Evolutionary conservation across 148 eudicot genomes (phyloP).

Genomic region (Polygonum maritimum): DNA sequence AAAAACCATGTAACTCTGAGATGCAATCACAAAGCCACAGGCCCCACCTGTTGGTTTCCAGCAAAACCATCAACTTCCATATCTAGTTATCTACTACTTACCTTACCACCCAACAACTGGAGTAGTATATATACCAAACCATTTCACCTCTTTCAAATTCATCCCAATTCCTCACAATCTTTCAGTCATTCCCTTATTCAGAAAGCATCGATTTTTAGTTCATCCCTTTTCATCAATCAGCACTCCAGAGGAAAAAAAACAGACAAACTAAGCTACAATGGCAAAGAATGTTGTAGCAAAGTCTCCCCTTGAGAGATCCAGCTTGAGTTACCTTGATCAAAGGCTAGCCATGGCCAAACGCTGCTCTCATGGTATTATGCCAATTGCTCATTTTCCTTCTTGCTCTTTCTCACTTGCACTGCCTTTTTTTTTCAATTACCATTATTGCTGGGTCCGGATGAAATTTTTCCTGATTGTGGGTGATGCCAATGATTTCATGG

Average conservation of each 20-base stretch:
- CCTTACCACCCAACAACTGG: not conserved
- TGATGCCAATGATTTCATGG: too few relatives aligned
- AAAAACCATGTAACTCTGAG: conserved; percentile 20
- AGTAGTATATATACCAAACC: not conserved
- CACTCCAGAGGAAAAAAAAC: not conserved
- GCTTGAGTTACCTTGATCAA: conserved; percentile 50
- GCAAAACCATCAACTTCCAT: conserved; percentile 20
- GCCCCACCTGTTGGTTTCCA: conserved; percentile 2
- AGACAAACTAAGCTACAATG: conserved; percentile 18
- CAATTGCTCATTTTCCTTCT: not conserved
- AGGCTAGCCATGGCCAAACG: conserved; percentile 83
- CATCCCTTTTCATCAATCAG: not conserved
- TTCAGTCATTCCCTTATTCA: not conserved
- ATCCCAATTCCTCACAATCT: not conserved
- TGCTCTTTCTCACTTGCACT: too few relatives aligned
- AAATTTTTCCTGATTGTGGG: not conserved
- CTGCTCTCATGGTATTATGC: conserved; percentile 57
- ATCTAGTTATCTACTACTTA: too few relatives aligned
- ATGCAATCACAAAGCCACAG: not conserved
- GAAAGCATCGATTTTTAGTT: not conserved
- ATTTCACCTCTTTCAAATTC: not conserved
- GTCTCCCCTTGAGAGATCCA: conserved; percentile 39
- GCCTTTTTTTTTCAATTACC: too few relatives aligned
- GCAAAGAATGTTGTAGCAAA: conserved; percentile 33
- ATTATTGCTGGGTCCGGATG: not conserved